Evolutionary conservation across 1,139 yeast species (phyloP), one percentile per base, ranked within the genome.

Genomic region (Hyphopichia burtonii): DNA sequence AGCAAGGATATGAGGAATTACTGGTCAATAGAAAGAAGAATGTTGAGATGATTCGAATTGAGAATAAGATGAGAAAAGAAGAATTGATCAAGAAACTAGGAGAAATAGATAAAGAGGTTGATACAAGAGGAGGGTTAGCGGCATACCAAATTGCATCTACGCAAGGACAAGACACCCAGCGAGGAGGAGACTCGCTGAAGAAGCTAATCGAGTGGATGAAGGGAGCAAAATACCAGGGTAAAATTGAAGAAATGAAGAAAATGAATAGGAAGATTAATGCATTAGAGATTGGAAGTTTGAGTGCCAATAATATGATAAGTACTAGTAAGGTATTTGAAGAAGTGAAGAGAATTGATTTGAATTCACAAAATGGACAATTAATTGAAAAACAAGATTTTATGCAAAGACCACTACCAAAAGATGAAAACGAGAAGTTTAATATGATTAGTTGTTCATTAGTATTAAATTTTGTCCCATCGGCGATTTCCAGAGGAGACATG

Each of bases 151-250:
- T 74, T n/a, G 98, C 98, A 0, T 88, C 96, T 1, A 78, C 86
- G 1, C 80, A 83, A 39, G 98, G 98, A 0, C 98, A 91, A 54
- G 79, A 80, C 45, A 63, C 65, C 1, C 74, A 74, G 37, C 65
- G 98, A 47, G 98, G 98, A 0, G 96, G 96, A 2, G 98, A 91
- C 59, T 87, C 96, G 0, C 89, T 96, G 1, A 86, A 84, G 51
- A 67, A 78, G 45, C 63, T 89, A 36, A 71, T 87, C 3, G 76
- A 78, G 43, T 90, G 96, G 96, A 59, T 88, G 14, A 63, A 44
- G 49, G 39, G 45, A 2, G 47, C 45, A 3, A 30, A 40, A 6
- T 53, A 59, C 36, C 38, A 39, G 4, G 36, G 38, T 4, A 59
- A 33, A n/a, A 19, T 11, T 14, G 34, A 54, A n/a, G n/a, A n/a